phyloP scores from a whole-genome alignment of 768 basidiomycete species.

The Boletus rubroflammeus region DNA sequence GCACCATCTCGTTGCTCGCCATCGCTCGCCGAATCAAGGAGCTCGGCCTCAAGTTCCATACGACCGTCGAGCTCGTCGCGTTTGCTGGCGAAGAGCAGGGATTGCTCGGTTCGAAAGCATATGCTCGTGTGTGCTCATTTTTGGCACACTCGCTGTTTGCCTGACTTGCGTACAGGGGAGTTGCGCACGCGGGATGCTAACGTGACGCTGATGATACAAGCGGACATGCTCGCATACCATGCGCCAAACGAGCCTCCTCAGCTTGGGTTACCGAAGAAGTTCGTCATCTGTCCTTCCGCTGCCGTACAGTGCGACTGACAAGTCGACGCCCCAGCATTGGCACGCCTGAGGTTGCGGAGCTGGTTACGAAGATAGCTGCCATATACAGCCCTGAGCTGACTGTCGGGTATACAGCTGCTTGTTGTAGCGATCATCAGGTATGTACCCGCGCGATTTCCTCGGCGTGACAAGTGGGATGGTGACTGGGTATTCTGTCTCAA shows the following conservation, averaged over 20 bases:
- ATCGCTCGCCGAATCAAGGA: slow-evolving; percentile 74
- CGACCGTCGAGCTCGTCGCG: slow-evolving; percentile 74
- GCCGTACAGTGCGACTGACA: neutral
- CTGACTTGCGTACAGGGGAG: slow-evolving; percentile 40
- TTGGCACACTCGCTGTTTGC: neutral
- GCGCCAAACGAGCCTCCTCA: slow-evolving; percentile 75
- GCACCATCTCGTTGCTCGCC: slow-evolving; percentile 68
- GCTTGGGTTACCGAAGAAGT: slow-evolving; percentile 75
- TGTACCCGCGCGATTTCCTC: slow-evolving; percentile 1
- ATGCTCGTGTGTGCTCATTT: slow-evolving; percentile 61
- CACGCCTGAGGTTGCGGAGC: slow-evolving; percentile 67
- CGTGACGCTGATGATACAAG: slow-evolving; percentile 81
- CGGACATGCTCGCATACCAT: slow-evolving; percentile 90
- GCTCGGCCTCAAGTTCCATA: slow-evolving; percentile 64
- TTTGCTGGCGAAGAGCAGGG: slow-evolving; percentile 96
- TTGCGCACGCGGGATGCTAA: slow-evolving; percentile 57
- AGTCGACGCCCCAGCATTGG: slow-evolving; percentile 54
- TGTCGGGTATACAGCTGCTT: slow-evolving; percentile 70
- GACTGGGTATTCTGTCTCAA: slow-evolving; percentile 23
- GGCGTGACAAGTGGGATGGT: neutral
- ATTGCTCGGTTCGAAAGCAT: slow-evolving; percentile 69
- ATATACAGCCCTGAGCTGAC: slow-evolving; percentile 79
- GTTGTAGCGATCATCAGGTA: slow-evolving; percentile 91
- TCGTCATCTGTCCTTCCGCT: slow-evolving; percentile 20
- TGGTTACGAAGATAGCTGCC: slow-evolving; percentile 69